Percentiles rank a stretch among this genome's conserved stretches.
Evolutionary conservation across 2,329 filamentous ascomycete species (phyloP).

Genomic region (Rhytidhysteron rufulum): DNA sequence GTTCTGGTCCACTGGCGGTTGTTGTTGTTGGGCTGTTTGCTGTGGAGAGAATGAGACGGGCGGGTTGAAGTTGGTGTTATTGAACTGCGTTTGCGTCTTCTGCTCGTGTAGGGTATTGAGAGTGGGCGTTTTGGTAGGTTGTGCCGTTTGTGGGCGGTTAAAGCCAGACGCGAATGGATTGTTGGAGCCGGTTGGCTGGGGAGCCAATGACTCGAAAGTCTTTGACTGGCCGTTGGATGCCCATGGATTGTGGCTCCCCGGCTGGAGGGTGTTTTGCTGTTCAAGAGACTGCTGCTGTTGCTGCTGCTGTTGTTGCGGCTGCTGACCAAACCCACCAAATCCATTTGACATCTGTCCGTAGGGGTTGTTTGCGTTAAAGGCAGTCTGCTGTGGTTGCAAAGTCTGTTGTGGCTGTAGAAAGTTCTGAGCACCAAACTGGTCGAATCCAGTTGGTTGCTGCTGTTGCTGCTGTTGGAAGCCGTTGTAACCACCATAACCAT

Average conservation of each 20-base stretch:
- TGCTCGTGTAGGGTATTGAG: conserved; percentile 79
- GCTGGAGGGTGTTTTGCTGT: conserved; percentile 62
- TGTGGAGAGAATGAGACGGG: conserved; percentile 43
- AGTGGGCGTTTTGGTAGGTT: conserved; percentile 59
- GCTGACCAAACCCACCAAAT: conserved; percentile 28
- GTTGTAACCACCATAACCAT: conserved; percentile 65
- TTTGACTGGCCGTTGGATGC: conserved; percentile 54
- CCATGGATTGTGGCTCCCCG: conserved; percentile 95
- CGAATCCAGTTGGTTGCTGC: conserved; percentile 66
- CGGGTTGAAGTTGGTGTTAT: conserved; percentile 49
- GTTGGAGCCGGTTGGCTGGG: conserved; percentile 90
- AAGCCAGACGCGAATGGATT: conserved; percentile 89
- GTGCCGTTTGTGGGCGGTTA: conserved; percentile 55
- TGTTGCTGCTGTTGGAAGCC: conserved; percentile 40
- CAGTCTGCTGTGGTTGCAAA: conserved; percentile 39
- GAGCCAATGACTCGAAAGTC: conserved; percentile 63
- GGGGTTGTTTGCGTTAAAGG: conserved; percentile 48
- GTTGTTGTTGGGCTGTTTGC: conserved; percentile 41
- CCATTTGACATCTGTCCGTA: conserved; percentile 33
- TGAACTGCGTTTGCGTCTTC: conserved; percentile 65
- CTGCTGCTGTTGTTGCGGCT: conserved; percentile 38
- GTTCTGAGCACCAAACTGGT: conserved; percentile 47
- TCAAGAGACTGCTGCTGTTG: conserved; percentile 49
- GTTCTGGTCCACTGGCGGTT: conserved; percentile 44
- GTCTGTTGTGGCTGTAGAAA: conserved; percentile 16